These are phyloP conservation scores for Pythium dissimile DNA, from an alignment of 352 stramenopile species.

Conservation along the genomic window DNA sequence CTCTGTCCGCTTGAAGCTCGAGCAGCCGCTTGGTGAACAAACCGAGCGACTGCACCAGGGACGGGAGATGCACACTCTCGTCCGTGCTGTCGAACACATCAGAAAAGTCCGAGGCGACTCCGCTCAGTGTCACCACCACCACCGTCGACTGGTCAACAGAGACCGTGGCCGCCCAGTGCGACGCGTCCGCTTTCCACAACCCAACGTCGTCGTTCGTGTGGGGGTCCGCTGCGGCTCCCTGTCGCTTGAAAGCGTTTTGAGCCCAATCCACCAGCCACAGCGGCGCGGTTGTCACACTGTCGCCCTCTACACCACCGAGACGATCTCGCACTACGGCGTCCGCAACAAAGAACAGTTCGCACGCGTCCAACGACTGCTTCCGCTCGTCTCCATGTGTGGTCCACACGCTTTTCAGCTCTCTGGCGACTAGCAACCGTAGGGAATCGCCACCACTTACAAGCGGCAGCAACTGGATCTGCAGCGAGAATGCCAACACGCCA, in stretches of 20 bases:
- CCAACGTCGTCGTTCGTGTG: neutral
- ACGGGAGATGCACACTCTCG: slow-evolving; percentile 10
- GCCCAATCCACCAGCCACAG: neutral
- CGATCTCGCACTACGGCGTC: neutral
- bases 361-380: slow-evolving; percentile 2
- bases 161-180: neutral
- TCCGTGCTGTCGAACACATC: slow-evolving; percentile 8
- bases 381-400: slow-evolving; percentile 3
- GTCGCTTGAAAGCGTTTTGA: neutral
- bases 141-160: neutral
- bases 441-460: neutral
- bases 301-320: neutral
- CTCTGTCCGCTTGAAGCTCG: neutral
- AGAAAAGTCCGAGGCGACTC: neutral
- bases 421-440: neutral
- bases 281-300: neutral
- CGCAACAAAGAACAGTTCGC: slow-evolving; percentile 6
- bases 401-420: slow-evolving; percentile 17
- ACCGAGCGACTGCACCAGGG: neutral
- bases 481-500: slow-evolving; percentile 9
- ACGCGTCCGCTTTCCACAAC: slow-evolving; percentile 1
- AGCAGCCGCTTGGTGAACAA: neutral
- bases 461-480: slow-evolving; percentile 2
- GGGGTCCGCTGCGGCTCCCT: neutral
- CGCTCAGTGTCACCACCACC: neutral